Evolutionary conservation across 805 yeast genomes (phyloP), one percentile per base, ranked within the genome.

Genomic region (Metschnikowia dekortorum): DNA sequence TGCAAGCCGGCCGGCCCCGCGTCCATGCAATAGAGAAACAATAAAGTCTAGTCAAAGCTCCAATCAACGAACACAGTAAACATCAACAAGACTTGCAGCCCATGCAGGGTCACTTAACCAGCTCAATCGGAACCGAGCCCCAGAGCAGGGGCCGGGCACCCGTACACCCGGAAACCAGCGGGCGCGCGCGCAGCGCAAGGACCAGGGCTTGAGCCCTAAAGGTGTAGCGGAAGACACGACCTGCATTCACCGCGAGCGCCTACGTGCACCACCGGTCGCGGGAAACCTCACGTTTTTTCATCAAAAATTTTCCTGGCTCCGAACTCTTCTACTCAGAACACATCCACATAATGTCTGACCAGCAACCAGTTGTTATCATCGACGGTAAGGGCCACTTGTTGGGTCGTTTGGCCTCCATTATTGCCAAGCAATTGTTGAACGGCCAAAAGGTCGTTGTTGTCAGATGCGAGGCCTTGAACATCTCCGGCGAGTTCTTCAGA

Each of bases 401-500:
- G 76, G 99, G 99, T 80, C 96, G 99, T 84, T 88, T 94, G 75
- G 99, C 99, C 67, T 89, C 97, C 68, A 87, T 84, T 72, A 90
- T 94, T 73, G 97, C 99, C 79, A 94, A 94, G 87, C 97, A 94
- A 84, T 78, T 94, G 69, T 86, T 94, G 75, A 86, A 88, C 80
- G 99, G 99, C 69, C 98, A 94, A 84, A 89, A 90, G 79, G 83
- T 94, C 71, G 97, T 91, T 67, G 84, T 94, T 68, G 99, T 94
- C 72, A 89, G 99, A 84, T 82, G 90, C 74, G 99, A 87, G 83
- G 88, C 92, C 68, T 84, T 94, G 76, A 94, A 94, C 94, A 89
- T 94, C 76, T 89, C 97, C 70, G 99, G 99, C 78, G 98, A 94
- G 82, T 91, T 94, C 78, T 94, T 94, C 97, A 91, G 99, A 84